Evolutionary conservation across 2,329 filamentous ascomycete species (phyloP).

Genomic region (Ceratocystis variospora): DNA sequence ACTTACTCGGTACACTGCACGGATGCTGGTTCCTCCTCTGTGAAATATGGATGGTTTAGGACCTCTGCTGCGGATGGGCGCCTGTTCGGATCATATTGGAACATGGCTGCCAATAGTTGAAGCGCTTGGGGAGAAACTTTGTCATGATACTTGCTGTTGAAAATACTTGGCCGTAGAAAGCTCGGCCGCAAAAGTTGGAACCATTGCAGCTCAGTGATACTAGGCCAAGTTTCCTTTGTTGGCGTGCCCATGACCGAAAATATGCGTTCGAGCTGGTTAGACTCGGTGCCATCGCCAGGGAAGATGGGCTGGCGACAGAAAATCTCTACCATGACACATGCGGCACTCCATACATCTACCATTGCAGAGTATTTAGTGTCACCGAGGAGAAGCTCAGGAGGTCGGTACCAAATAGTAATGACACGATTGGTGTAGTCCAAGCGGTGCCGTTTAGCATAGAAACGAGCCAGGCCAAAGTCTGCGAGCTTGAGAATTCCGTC

Average conservation of each 20-base stretch:
- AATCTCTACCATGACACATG: constrained; percentile 92
- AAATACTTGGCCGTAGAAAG: constrained; percentile 57
- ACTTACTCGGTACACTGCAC: constrained; percentile 70
- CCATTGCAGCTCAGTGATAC: constrained; percentile 88
- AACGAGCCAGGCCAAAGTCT: constrained; percentile 89
- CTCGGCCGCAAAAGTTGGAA: constrained; percentile 78
- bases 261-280: constrained; percentile 93
- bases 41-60: constrained; percentile 79
- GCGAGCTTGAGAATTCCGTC: constrained; percentile 81
- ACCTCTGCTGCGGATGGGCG: constrained; percentile 75
- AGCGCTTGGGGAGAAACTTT: constrained; percentile 67
- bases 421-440: constrained; percentile 98
- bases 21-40: constrained; percentile 60
- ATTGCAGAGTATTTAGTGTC: constrained; percentile 83
- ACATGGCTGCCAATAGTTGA: constrained; percentile 70
- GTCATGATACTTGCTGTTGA: constrained; percentile 70
- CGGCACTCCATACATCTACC: constrained; percentile 93
- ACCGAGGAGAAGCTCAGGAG: constrained; percentile 76
- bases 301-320: constrained; percentile 91
- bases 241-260: constrained; percentile 85
- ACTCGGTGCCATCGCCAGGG: constrained; percentile 87
- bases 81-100: constrained; percentile 73
- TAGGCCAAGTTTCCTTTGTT: constrained; percentile 72
- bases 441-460: constrained; percentile 80
- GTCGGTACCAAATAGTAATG: constrained; percentile 96